These are phyloP conservation scores for Elaeis guineensis DNA, from an alignment of 176 grass and related monocot genomes.

Conservation along the genomic window DNA sequence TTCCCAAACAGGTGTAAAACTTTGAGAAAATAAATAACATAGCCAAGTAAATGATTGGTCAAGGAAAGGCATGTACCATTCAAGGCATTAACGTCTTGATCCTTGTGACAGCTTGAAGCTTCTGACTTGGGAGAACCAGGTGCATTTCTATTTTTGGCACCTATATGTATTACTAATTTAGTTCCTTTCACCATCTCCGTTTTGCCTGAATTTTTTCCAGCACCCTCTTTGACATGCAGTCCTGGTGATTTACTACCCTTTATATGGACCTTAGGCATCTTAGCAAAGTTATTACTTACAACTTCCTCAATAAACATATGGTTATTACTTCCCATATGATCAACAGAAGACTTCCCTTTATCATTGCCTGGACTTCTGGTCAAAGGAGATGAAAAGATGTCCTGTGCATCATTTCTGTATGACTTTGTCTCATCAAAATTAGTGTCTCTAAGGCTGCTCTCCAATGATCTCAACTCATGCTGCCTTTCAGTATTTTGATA, in stretches of 20 bases:
- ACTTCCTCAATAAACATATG: constrained; percentile 9
- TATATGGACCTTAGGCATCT: constrained; percentile 67
- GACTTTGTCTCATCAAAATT: constrained; percentile 25
- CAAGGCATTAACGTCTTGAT: constrained; percentile 48
- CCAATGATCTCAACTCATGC: constrained; percentile 40
- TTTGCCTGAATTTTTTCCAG: constrained; percentile 47
- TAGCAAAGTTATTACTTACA: constrained; percentile 23
- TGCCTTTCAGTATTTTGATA: constrained; percentile 42
- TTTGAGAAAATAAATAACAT: constrained; percentile 12
- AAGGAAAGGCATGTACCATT: constrained; percentile 45
- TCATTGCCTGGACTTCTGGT: constrained; percentile 31
- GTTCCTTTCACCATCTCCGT: constrained; percentile 61
- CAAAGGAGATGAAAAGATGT: constrained; percentile 31
- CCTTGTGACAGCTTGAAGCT: constrained; percentile 66
- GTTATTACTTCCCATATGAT: background rate
- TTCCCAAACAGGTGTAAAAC: too few species aligned
- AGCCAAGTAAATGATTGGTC: background rate
- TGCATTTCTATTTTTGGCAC: constrained; percentile 66
- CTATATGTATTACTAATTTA: constrained; percentile 91
- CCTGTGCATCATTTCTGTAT: constrained; percentile 33
- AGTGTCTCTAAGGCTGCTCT: constrained; percentile 43
- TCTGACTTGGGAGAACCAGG: constrained; percentile 71
- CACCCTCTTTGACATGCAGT: constrained; percentile 54
- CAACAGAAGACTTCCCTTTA: constrained; percentile 25
- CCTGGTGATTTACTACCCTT: constrained; percentile 51